Conservation (phyloP, 2,329 filamentous ascomycete genomes). For the Colletotrichum agaves region DNA sequence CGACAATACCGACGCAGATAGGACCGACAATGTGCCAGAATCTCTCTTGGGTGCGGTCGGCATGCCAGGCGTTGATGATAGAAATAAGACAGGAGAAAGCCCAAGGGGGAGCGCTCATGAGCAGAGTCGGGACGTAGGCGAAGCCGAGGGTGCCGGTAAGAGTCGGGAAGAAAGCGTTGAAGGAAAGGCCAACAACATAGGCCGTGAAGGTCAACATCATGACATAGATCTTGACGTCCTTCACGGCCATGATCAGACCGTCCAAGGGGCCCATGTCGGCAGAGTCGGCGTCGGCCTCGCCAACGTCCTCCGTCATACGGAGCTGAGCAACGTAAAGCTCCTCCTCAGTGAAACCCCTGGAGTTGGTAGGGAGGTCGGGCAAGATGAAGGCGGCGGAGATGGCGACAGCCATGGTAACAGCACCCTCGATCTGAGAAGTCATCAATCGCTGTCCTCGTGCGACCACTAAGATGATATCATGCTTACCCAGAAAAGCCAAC, state of each 20-base stretch:
- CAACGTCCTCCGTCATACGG: constrained; percentile 67
- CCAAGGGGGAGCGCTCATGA: constrained; percentile 69
- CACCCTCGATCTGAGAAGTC: constrained; percentile 58
- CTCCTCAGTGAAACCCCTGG: constrained; percentile 67
- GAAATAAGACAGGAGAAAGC: constrained; percentile 68
- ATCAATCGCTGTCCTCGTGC: too few species aligned
- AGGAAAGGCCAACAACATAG: constrained; percentile 68
- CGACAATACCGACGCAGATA: constrained; percentile 62
- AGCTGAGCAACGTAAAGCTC: constrained; percentile 66
- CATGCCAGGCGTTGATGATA: constrained; percentile 64
- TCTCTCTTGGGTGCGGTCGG: constrained; percentile 65
- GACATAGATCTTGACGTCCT: constrained; percentile 71
- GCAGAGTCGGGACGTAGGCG: constrained; percentile 60
- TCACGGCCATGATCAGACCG: constrained; percentile 68
- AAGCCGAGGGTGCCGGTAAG: constrained; percentile 66
- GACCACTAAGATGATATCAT: too few species aligned
- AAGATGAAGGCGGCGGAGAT: constrained; percentile 59
- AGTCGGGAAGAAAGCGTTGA: constrained; percentile 69
- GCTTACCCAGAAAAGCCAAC: constrained; percentile 65
- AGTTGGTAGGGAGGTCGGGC: constrained; percentile 66
- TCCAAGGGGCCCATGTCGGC: constrained; percentile 61
- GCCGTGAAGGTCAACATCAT: constrained; percentile 72
- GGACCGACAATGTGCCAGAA: constrained; percentile 69
- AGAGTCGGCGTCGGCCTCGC: constrained; percentile 64
- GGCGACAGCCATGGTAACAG: constrained; percentile 60